Evolutionary conservation across 768 basidiomycete species (phyloP).

Genomic region (Leucogyrophana mollusca): DNA sequence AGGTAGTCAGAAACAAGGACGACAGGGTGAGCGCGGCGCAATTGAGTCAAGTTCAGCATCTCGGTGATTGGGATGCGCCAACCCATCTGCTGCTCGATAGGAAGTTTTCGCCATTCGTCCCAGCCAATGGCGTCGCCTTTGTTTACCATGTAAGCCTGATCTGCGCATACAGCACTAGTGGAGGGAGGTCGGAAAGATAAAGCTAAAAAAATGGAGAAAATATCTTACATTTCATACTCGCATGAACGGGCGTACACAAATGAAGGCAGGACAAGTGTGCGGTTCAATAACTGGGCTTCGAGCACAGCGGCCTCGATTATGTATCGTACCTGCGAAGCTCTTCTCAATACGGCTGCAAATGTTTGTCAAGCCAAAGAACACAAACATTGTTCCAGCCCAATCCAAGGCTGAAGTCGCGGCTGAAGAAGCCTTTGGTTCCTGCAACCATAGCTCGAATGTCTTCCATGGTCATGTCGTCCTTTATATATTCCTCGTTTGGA

Average conservation of each 20-base stretch:
- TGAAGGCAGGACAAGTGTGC: conserved; percentile 40
- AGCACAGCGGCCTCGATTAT: conserved; percentile 41
- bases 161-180: conserved; percentile 32
- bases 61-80: conserved; percentile 30
- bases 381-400: conserved; percentile 47
- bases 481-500: conserved; percentile 1
- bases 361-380: not conserved
- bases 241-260: conserved; percentile 44
- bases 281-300: conserved; percentile 38
- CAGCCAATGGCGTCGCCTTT: conserved; percentile 37
- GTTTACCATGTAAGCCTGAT: conserved; percentile 41
- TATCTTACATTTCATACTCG: conserved; percentile 36
- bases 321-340: conserved; percentile 35
- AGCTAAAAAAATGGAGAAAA: not conserved
- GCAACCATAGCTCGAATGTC: conserved; percentile 33
- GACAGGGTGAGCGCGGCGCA: conserved; percentile 34
- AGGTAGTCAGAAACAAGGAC: conserved; percentile 39
- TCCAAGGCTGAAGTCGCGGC: conserved; percentile 41
- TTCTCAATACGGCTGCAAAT: not conserved
- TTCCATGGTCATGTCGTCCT: conserved; percentile 23
- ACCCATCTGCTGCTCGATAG: conserved; percentile 30
- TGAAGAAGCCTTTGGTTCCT: conserved; percentile 38
- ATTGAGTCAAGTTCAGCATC: conserved; percentile 40
- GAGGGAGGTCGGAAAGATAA: not conserved
- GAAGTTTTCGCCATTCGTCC: conserved; percentile 36